Base-by-base conservation (phyloP, 140 eudicot species). In the Oenanthe javanica region DNA sequence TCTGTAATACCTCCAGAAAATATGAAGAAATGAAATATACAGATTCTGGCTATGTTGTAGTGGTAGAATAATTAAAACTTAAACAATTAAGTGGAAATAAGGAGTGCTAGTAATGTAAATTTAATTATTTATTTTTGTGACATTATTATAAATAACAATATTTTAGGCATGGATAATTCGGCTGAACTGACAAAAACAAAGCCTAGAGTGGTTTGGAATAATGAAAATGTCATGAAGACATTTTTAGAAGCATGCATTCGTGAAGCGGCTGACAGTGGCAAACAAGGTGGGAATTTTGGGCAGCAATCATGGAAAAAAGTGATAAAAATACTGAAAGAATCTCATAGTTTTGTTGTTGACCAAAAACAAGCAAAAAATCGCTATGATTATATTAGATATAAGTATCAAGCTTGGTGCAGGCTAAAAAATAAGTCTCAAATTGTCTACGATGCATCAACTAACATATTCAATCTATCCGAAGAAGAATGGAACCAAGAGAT, bases 121-220 rank as follows among this genome's bases (percentile, higher is more conserved):
- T 21, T 52, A 6, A 16, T 52, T 52, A 47, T 51, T 59, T 21
- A 3, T n/a, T 57, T 21, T 59, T 3, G 9, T 59, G 67, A 59
- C 67, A 21, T 57, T 0, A 6, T 59, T 21, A 59, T 19, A 0
- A 19, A 59, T 18, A 19, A 59, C 27, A 18, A 57, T 57, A 31
- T 57, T 59, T 21, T 23, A 61, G 36, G 69, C 69, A 61, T 61
- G 69, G 69, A 61, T 8, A 14, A n/a, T 61, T 61, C 36, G 0
- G 11, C 69, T n/a, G 25, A n/a, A 21, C 69, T 9, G 12, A 61
- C 69, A n/a, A 61, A 61, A 61, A 3, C 69, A 61, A 61, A 61
- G 69, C 69, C 69, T n/a, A 61, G 69, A 61, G 69, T 61, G 69
- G 6, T 61, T n/a, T 61, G 69, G 69, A 61, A 61, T 61, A 61